A percentile compares a stretch with the other conserved stretches of the same genome.
Evolutionary conservation across 768 basidiomycete species (phyloP).

Genomic region (Agrocybe chaxingu): DNA sequence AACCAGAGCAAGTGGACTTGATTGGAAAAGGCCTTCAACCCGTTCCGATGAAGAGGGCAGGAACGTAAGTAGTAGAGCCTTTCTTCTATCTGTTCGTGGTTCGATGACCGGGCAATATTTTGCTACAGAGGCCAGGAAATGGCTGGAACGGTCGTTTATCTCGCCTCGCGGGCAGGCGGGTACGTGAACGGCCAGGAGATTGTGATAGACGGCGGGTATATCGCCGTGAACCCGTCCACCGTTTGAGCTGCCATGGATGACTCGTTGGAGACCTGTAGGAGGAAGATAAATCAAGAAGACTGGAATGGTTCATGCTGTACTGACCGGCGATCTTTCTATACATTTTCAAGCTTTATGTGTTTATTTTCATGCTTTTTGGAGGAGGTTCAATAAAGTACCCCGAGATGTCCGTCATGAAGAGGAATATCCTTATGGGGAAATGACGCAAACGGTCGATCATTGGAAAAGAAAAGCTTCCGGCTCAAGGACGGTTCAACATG

Average conservation of each 20-base stretch:
- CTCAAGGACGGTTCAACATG: neutral
- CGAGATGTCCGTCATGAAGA: too few relatives aligned
- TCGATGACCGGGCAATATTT: neutral
- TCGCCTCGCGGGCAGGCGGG: slow-evolving; percentile 68
- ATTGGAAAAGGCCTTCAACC: slow-evolving; percentile 59
- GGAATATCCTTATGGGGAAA: too few relatives aligned
- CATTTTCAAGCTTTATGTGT: neutral
- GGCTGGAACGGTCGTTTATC: slow-evolving; percentile 74
- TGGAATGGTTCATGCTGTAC: neutral
- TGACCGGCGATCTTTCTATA: neutral
- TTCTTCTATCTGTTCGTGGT: neutral
- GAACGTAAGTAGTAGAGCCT: slow-evolving; percentile 48
- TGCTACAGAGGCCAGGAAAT: slow-evolving; percentile 60
- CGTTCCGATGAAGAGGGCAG: slow-evolving; percentile 60
- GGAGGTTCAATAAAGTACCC: too few relatives aligned
- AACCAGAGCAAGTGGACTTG: slow-evolving; percentile 43
- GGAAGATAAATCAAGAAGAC: neutral
- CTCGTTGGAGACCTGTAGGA: neutral
- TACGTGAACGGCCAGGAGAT: slow-evolving; percentile 82
- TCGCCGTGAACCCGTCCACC: slow-evolving; percentile 67
- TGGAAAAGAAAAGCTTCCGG: neutral
- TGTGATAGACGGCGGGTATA: slow-evolving; percentile 71
- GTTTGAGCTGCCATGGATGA: slow-evolving; percentile 4
- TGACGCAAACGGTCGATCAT: too few relatives aligned
- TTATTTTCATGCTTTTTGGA: neutral